phyloP scores from a whole-genome alignment of 108 stramenopile species.

The Nitzschia palea region DNA sequence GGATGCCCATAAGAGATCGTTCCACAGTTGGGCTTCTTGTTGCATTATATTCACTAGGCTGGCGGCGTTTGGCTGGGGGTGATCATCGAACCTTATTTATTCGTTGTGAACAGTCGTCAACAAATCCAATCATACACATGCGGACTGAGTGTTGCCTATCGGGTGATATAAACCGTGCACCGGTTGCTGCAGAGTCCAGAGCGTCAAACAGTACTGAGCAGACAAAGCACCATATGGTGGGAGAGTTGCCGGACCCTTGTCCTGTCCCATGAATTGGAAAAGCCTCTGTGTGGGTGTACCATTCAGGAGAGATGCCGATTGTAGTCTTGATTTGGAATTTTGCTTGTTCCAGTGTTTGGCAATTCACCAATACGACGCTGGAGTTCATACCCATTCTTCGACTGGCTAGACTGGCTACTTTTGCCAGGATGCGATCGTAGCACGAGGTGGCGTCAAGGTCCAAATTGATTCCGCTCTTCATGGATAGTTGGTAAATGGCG shows the following conservation, averaged over 20 bases:
- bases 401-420: background rate
- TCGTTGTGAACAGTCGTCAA: background rate
- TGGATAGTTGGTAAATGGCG: background rate
- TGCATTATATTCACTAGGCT: background rate
- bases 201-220: background rate
- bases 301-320: too few species aligned
- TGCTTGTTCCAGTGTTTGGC: too few species aligned
- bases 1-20: background rate
- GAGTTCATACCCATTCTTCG: too few species aligned
- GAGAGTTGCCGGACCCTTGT: background rate
- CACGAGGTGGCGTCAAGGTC: background rate
- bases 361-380: too few species aligned
- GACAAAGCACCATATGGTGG: background rate
- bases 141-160: background rate
- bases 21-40: background rate
- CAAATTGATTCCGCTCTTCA: background rate
- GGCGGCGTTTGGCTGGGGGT: background rate
- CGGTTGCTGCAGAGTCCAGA: background rate
- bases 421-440: background rate
- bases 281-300: too few species aligned
- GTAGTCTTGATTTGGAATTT: too few species aligned
- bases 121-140: background rate
- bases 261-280: too few species aligned
- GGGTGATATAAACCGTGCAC: background rate
- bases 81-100: background rate